Evolutionary conservation across 1,284 basidiomycete species (phyloP), one percentile per base, ranked within the genome.

Genomic region (Microbotryomycetes sp.): DNA sequence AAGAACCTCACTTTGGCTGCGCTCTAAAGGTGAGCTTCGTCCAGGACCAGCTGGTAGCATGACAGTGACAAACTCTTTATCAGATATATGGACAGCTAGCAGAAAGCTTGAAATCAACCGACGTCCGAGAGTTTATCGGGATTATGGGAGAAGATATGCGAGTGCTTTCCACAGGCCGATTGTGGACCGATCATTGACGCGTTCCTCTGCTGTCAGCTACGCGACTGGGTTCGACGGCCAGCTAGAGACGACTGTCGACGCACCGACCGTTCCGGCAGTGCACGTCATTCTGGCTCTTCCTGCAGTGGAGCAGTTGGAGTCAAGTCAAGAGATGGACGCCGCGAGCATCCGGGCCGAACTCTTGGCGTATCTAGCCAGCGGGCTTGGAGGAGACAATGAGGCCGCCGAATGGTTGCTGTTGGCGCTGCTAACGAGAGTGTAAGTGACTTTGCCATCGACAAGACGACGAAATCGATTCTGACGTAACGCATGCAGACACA

Each of bases 401-500:
- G 85, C 85, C 0, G 89, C 89, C 11, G 86, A 91, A 75, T 90
- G 86, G 83, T 76, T 88, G 3, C 75, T 92, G 6, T 77, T 91
- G 16, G 78, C 80, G 24, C 73, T 81, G 26, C 78, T 87, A n/a
- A 80, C 85, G 23, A 80, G 81, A 73, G 82, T 86, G 88, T 90
- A 71, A 65, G 85, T 78, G 18, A 41, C 35, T 18, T 61, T 15
- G 21, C 26, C n/a, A 18, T 58, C 58, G 35, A 11, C 35, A 41
- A 18, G 18, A 18, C 18, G 35, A 41, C 35, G 35, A 9, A 41
- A 11, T 41, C 35, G 35, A 11, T 41, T 41, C 35, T 18, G 35
- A 41, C 18, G 35, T 9, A 41, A 41, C 31, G n/a, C 15, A 58
- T 21, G 30, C 67, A 91, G 87, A 41, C 83, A 88, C 77, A 82